Evolutionary conservation across 768 basidiomycete species (phyloP).

Genomic region (Phaffia tasmanica): DNA sequence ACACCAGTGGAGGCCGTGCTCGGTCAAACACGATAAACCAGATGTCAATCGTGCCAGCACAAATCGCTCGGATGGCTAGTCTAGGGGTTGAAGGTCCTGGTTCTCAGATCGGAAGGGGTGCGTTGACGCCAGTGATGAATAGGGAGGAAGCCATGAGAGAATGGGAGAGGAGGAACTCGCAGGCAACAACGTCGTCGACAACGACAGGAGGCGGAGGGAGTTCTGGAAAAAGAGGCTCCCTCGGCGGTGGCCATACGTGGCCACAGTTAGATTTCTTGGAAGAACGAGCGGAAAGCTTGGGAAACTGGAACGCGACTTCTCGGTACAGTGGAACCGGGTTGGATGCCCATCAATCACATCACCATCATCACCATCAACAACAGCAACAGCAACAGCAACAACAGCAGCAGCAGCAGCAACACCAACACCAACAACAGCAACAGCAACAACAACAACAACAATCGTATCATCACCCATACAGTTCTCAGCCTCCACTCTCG

Average conservation of each 20-base stretch:
- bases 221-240: conserved; percentile 20
- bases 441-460: conserved; percentile 7
- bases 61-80: conserved; percentile 78
- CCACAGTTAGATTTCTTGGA: conserved; percentile 24
- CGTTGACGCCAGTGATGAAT: conserved; percentile 84
- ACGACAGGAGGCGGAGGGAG: background rate
- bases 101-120: conserved; percentile 50
- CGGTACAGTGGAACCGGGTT: background rate
- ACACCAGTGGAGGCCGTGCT: conserved; percentile 44
- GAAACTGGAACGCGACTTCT: conserved; percentile 8
- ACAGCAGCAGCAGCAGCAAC: conserved; percentile 27
- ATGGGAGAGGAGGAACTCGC: conserved; percentile 74
- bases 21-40: conserved; percentile 87
- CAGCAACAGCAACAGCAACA: conserved; percentile 21
- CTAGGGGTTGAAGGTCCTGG: conserved; percentile 48
- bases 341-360: conserved; percentile 5
- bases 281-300: conserved; percentile 19
- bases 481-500: conserved; percentile 5
- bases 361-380: conserved; percentile 28
- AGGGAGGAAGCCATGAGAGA: conserved; percentile 89
- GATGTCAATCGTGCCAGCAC: conserved; percentile 88
- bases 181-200: background rate
- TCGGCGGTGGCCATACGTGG: conserved; percentile 18
- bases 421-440: conserved; percentile 6
- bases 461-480: background rate